Conservation (phyloP, 805 yeast genomes). For the Candida silvatica region DNA sequence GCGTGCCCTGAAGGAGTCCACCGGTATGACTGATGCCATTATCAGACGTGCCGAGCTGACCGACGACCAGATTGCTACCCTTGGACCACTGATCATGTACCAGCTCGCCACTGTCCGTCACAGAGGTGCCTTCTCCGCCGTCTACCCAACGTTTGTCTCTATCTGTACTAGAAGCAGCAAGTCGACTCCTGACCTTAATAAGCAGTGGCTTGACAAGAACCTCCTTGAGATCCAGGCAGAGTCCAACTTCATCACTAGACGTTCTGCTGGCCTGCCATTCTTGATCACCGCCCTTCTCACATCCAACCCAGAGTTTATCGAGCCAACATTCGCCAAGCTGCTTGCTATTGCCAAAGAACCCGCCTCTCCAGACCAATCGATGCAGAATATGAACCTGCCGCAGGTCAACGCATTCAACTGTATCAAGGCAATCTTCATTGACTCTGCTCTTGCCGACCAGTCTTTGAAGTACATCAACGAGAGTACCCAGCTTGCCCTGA, state of each 20-base stretch:
- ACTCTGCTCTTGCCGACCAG: conserved; percentile 50
- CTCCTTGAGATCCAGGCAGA: conserved; percentile 34
- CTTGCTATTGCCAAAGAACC: conserved; percentile 46
- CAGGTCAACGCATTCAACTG: conserved; percentile 94
- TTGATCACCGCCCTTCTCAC: conserved; percentile 68
- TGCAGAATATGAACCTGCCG: conserved; percentile 61
- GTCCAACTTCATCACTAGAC: conserved; percentile 68
- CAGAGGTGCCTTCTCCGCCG: conserved; percentile 86
- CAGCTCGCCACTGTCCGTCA: conserved; percentile 75
- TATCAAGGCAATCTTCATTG: conserved; percentile 65
- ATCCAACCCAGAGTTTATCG: conserved; percentile 37
- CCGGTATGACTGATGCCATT: conserved; percentile 36
- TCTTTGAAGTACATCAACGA: conserved; percentile 44
- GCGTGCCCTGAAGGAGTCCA: conserved; percentile 76
- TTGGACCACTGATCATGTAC: conserved; percentile 49
- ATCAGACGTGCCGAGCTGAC: conserved; percentile 18
- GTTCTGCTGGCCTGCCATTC: conserved; percentile 90
- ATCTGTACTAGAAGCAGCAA: conserved; percentile 50
- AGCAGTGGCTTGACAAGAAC: conserved; percentile 52
- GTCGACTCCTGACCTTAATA: conserved; percentile 21
- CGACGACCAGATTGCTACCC: conserved; percentile 19
- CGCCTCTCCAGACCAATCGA: conserved; percentile 29
- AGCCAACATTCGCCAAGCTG: conserved; percentile 42
- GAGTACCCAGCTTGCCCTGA: conserved; percentile 53
- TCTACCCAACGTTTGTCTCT: conserved; percentile 70